Conservation (phyloP, 768 basidiomycete genomes). For the Neoboletus brunneissimus region DNA sequence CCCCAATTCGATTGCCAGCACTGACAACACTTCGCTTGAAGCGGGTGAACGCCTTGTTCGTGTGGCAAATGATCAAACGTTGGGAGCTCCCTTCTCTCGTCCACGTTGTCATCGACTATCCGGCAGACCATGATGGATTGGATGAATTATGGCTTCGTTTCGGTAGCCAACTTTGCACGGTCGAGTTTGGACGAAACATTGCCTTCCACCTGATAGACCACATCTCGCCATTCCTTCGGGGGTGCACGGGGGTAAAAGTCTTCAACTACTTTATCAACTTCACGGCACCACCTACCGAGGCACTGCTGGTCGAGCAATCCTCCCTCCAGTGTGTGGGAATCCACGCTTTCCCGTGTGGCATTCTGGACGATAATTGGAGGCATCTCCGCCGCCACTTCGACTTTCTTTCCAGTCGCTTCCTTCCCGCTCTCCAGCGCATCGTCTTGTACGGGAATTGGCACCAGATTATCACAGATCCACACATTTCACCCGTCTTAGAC, state of each 20-base stretch:
- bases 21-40: constrained; percentile 55
- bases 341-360: constrained; percentile 46
- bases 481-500: constrained; percentile 34
- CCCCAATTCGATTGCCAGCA: constrained; percentile 39
- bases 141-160: constrained; percentile 48
- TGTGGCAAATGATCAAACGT: constrained; percentile 40
- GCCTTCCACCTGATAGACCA: constrained; percentile 52
- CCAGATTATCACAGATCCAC: constrained; percentile 35
- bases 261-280: constrained; percentile 59
- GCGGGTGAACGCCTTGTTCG: constrained; percentile 47
- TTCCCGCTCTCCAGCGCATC: constrained; percentile 47
- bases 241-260: constrained; percentile 44
- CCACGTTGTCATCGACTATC: constrained; percentile 51
- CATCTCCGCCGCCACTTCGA: constrained; percentile 43
- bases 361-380: constrained; percentile 36
- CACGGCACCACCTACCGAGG: constrained; percentile 30
- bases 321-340: constrained; percentile 49
- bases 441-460: constrained; percentile 56
- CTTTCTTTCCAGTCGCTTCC: constrained; percentile 37
- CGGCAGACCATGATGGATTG: constrained; percentile 36
- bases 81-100: constrained; percentile 56
- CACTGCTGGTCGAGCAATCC: constrained; percentile 21
- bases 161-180: constrained; percentile 47
- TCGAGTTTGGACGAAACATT: constrained; percentile 59
- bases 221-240: constrained; percentile 44